These are phyloP conservation scores for Sedum album DNA, from an alignment of 164 flowering plant genomes.

Conservation along the genomic window DNA sequence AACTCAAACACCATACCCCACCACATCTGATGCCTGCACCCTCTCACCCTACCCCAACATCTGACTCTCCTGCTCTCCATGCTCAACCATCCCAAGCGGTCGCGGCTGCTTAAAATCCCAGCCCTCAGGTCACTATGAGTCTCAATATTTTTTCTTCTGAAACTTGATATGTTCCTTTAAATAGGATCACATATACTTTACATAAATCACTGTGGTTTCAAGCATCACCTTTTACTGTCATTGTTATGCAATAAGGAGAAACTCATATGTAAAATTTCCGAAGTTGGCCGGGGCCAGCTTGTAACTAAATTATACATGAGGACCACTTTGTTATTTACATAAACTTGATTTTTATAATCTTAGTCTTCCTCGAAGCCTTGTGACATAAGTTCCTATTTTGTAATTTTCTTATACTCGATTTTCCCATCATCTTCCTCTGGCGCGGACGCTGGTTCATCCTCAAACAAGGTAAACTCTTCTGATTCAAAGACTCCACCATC, in stretches of 20 bases:
- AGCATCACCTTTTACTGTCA: too few species aligned
- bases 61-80: not conserved
- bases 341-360: not conserved
- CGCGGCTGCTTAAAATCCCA: not conserved
- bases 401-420: not conserved
- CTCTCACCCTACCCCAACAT: slow-evolving; percentile 39
- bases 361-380: too few species aligned
- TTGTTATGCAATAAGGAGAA: not conserved
- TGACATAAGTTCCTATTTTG: not conserved
- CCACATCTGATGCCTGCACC: slow-evolving; percentile 85
- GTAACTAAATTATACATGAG: not conserved
- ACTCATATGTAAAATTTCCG: not conserved
- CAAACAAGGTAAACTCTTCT: slow-evolving; percentile 83
- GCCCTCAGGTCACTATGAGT: too few species aligned
- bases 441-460: slow-evolving; percentile 93
- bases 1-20: slow-evolving; percentile 80
- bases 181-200: not conserved
- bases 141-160: too few species aligned
- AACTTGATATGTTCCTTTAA: too few species aligned
- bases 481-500: slow-evolving; percentile 73
- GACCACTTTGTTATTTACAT: not conserved
- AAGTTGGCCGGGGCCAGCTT: not conserved
- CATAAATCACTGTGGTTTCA: not conserved
- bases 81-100: not conserved
- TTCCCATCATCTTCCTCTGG: slow-evolving; percentile 26